A percentile compares a stretch with the other conserved stretches of the same genome.
phyloP scores from a whole-genome alignment of 805 yeast species.

The Maudiozyma serrabonitensis region DNA sequence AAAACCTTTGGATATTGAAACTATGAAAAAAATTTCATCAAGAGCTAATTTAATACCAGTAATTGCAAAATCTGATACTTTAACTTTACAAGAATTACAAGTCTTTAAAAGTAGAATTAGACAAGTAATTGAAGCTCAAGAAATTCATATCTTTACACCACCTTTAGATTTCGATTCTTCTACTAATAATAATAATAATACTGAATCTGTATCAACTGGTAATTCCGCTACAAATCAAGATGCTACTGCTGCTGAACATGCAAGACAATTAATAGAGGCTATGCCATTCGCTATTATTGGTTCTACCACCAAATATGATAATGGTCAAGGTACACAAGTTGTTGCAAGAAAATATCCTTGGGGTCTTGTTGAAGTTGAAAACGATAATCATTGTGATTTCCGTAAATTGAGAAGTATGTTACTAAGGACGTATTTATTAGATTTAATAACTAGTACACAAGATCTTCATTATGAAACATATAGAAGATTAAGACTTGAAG shows the following conservation, averaged over 20 bases:
- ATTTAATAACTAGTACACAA: constrained; percentile 68
- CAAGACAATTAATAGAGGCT: constrained; percentile 66
- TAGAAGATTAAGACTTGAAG: constrained; percentile 62
- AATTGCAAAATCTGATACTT: constrained; percentile 81
- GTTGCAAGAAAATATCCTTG: constrained; percentile 83
- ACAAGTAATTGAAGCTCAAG: constrained; percentile 74
- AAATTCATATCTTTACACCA: constrained; percentile 74
- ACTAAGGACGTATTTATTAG: constrained; percentile 76
- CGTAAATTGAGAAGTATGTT: constrained; percentile 69
- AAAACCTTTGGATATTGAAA: constrained; percentile 78
- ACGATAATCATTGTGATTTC: constrained; percentile 78
- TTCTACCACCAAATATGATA: constrained; percentile 59
- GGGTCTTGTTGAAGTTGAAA: constrained; percentile 85
- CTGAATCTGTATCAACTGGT: background rate
- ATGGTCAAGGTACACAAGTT: constrained; percentile 52
- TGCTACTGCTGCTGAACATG: constrained; percentile 68
- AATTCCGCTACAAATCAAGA: constrained; percentile 29
- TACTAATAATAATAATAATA: constrained; percentile 1
- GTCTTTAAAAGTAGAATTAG: constrained; percentile 68
- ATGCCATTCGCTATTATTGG: constrained; percentile 87
- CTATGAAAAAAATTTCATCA: constrained; percentile 72
- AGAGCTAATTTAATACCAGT: constrained; percentile 84
- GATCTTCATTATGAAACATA: constrained; percentile 74
- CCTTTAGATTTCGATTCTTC: constrained; percentile 44
- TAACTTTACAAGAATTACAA: constrained; percentile 59